Evolutionary conservation across 768 basidiomycete genomes (phyloP).

Genomic region (Agaricus blazei): DNA sequence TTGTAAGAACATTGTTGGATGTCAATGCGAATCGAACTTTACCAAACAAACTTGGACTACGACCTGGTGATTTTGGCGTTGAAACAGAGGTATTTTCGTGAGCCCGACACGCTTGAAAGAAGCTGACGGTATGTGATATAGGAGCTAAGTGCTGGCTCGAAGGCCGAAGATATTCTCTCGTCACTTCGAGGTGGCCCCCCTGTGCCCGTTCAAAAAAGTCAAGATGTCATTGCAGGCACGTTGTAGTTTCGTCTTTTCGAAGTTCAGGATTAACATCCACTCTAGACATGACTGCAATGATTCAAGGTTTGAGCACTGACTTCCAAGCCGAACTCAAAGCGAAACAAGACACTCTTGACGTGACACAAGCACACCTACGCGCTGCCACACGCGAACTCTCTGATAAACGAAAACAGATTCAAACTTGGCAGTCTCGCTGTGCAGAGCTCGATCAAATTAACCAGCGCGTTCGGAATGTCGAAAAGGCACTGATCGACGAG

Average conservation of each 20-base stretch:
- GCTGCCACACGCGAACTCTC: slow-evolving; percentile 88
- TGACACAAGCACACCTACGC: slow-evolving; percentile 81
- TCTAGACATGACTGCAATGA: slow-evolving; percentile 80
- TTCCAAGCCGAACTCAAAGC: slow-evolving; percentile 80
- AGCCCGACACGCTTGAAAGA: background rate
- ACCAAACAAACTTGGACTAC: slow-evolving; percentile 88
- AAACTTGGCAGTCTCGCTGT: slow-evolving; percentile 66
- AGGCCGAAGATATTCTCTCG: slow-evolving; percentile 77
- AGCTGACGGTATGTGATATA: slow-evolving; percentile 19
- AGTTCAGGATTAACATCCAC: background rate
- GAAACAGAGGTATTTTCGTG: slow-evolving; percentile 69
- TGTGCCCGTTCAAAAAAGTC: slow-evolving; percentile 79
- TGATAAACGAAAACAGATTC: slow-evolving; percentile 83
- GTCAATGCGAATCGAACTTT: slow-evolving; percentile 88
- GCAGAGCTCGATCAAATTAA: slow-evolving; percentile 76
- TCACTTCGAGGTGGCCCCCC: slow-evolving; percentile 70
- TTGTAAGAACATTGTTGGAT: slow-evolving; percentile 84
- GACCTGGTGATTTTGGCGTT: slow-evolving; percentile 93
- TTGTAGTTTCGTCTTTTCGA: background rate
- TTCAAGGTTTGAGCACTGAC: slow-evolving; percentile 71
- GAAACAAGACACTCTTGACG: slow-evolving; percentile 85
- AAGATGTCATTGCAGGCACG: slow-evolving; percentile 77
- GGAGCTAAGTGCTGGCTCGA: slow-evolving; percentile 67
- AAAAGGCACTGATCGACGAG: slow-evolving; percentile 73
- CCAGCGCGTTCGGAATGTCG: slow-evolving; percentile 80